Evolutionary conservation across 2,329 filamentous ascomycete species (phyloP), one percentile per base, ranked within the genome.

Genomic region (Hypoxylon sp.): DNA sequence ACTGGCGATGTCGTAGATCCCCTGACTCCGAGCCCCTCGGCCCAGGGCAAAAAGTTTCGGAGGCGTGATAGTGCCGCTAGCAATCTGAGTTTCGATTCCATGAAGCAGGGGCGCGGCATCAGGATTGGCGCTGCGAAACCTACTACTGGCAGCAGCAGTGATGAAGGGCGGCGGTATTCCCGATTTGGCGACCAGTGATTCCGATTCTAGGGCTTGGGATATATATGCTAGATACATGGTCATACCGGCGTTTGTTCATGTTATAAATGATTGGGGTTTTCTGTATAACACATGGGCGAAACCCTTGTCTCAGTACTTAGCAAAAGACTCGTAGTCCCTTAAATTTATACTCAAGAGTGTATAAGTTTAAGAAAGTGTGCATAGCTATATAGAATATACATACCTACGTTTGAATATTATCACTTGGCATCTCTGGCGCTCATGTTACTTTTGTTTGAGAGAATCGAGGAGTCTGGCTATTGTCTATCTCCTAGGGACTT

Each of bases 11-110:
- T 30, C 2, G 31, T 53, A 0, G 51, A 42, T 4, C 27, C 38
- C 3, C 16, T 34, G 8, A 60, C 57, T 1, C 43, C 59, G 7
- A 61, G 63, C 11, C 60, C 64, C 2, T 42, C 51, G 7, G 7
- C 46, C 12, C 34, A 51, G n/a, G 51, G 26, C 19, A 63, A 49
- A 31, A 45, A 46, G 12, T 44, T 47, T 29, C 61, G 50, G 32
- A 59, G 66, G 25, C 63, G 63, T 17, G 58, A 62, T 12, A 71
- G 68, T 45, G 61, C 55, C 25, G 60, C 59, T 4, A 75, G 72
- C 52, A 71, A 63, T 35, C 66, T 77, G 11, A 76, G 72, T 40
- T 42, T 76, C 19, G 73, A 73, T 29, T 67, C 71, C n/a, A 69
- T 72, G 53, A 65, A 46, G 35, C 60, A 62, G 61, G 71, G 66